phyloP scores from a whole-genome alignment of 495 filamentous ascomycete species.

The Venustampulla echinocandica region DNA sequence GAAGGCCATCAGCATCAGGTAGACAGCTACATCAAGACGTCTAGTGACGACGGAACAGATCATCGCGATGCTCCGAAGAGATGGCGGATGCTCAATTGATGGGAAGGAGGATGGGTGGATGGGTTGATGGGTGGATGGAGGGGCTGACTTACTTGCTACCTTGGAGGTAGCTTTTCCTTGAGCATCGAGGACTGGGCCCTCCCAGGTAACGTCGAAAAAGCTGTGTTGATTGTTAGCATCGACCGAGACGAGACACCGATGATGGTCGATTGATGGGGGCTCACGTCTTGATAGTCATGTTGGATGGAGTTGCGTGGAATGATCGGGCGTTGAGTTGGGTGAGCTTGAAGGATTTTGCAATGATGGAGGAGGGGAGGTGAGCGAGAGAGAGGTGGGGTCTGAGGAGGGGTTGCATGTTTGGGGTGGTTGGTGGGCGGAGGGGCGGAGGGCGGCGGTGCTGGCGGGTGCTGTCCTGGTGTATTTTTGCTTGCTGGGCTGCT shows the following conservation, averaged over 20 bases:
- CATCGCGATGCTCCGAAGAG: not conserved
- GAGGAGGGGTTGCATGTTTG: no score
- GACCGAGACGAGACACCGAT: not conserved
- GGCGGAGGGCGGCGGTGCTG: no score
- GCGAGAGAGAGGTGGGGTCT: not conserved
- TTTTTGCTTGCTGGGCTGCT: no score
- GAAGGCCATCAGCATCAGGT: not conserved
- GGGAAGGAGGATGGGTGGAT: not conserved
- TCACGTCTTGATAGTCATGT: constrained; percentile 53
- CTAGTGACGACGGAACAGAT: no score
- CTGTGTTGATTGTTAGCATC: constrained; percentile 11
- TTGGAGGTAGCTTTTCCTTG: constrained; percentile 46
- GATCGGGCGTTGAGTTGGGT: constrained; percentile 16
- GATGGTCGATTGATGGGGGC: not conserved
- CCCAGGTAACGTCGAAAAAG: constrained; percentile 62
- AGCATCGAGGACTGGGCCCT: constrained; percentile 52
- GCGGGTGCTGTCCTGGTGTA: no score
- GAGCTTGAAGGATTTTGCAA: constrained; percentile 15
- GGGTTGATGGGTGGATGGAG: constrained; percentile 3
- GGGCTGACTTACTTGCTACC: constrained; percentile 49
- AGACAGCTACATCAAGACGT: not conserved
- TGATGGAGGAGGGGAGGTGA: constrained; percentile 8
- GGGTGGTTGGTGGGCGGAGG: no score
- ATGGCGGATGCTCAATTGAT: constrained; percentile 1
- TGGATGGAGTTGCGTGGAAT: constrained; percentile 55